phyloP scores from a whole-genome alignment of 1,284 basidiomycete species.

The Cryptococcus deneoformans region DNA sequence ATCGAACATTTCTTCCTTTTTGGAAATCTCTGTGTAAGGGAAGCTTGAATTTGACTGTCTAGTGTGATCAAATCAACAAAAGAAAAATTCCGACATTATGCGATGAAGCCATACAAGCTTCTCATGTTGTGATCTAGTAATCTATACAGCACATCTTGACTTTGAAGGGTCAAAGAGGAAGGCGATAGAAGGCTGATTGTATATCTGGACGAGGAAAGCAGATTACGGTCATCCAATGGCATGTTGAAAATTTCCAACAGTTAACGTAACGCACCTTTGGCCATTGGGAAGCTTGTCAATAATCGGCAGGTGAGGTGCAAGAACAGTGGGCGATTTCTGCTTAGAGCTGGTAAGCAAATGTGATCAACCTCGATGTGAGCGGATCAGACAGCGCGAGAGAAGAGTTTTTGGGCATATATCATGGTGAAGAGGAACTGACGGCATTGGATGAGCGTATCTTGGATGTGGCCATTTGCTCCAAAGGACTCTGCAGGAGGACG shows the following conservation, averaged over 20 bases:
- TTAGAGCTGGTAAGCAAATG: neutral
- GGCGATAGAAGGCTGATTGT: neutral
- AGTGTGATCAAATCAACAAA: conserved; percentile 5
- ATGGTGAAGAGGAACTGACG: neutral
- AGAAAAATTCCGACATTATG: neutral
- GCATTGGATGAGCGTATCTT: neutral
- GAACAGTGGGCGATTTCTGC: neutral
- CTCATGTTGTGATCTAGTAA: conserved; percentile 1
- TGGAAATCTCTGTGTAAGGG: conserved; percentile 21
- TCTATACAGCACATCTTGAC: neutral
- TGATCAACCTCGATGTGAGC: neutral
- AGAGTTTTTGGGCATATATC: neutral
- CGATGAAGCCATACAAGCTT: neutral
- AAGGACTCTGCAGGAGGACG: neutral
- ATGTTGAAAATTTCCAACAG: neutral
- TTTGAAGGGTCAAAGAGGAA: neutral
- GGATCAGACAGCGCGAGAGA: neutral
- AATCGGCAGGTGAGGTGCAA: neutral
- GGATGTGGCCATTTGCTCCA: neutral
- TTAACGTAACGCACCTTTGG: neutral
- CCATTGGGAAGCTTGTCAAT: neutral
- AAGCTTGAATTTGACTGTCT: conserved; percentile 24
- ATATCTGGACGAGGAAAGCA: neutral
- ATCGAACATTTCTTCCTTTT: conserved; percentile 45
- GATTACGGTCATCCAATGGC: neutral